Evolutionary conservation across 768 basidiomycete species (phyloP).

Genomic region (Pleurotus tuoliensis): DNA sequence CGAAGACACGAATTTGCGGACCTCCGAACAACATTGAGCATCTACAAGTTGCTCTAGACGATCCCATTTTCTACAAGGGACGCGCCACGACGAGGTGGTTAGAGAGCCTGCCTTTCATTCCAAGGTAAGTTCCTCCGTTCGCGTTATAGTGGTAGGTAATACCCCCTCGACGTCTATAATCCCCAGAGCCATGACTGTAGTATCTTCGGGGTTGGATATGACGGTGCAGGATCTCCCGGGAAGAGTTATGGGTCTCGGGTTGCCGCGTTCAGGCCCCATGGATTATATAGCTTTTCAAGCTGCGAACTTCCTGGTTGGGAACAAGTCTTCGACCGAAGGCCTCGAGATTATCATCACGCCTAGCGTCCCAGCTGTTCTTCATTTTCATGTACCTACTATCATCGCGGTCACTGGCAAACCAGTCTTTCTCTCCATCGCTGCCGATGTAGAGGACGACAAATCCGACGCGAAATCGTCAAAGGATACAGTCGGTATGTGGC

Average conservation of each 20-base stretch:
- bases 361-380: conserved; percentile 37
- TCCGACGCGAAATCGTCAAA: conserved; percentile 21
- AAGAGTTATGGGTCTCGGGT: conserved; percentile 47
- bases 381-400: conserved; percentile 46
- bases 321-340: conserved; percentile 43
- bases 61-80: conserved; percentile 36
- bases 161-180: background rate
- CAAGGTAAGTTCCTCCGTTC: conserved; percentile 26
- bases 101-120: conserved; percentile 35
- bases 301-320: conserved; percentile 59
- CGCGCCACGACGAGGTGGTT: conserved; percentile 47
- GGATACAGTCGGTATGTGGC: conserved; percentile 50
- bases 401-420: conserved; percentile 55
- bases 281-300: conserved; percentile 51
- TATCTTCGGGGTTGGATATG: conserved; percentile 52
- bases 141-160: too few relatives aligned
- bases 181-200: conserved; percentile 46
- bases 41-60: conserved; percentile 39
- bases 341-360: conserved; percentile 51
- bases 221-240: conserved; percentile 59
- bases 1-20: conserved; percentile 42
- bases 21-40: conserved; percentile 60
- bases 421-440: conserved; percentile 10
- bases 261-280: conserved; percentile 64
- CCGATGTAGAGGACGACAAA: too few relatives aligned